Base-by-base conservation (phyloP, 2,329 filamentous ascomycete genomes). In the Fusarium sterilihyphosum region DNA sequence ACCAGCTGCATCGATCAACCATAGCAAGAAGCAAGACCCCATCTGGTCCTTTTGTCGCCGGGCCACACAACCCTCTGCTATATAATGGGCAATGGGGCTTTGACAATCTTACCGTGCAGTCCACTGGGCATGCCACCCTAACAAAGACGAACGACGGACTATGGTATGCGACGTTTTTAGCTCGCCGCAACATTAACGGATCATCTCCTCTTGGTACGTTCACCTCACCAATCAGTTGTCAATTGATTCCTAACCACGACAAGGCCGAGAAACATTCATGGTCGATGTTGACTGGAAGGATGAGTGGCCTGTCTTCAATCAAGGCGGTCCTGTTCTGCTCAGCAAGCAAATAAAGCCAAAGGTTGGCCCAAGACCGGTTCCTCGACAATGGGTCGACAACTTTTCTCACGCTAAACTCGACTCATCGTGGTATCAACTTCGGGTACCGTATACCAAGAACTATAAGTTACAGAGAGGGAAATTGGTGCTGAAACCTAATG, bases 161-260 rank as follows among this genome's bases (percentile, higher is more conserved):
- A 16, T 53, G n/a, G 49, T 53, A 35, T 37, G 49, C 31, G 2
- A 53, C 31, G 8, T 24, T 52, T 18, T 20, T 53, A 37, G 49
- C 31, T 53, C 49, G 31, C n/a, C 49, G 49, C n/a, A 53, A 26
- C 4, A 20, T 53, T 12, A 53, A 53, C 31, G 31, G 31, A 35
- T 53, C 49, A 24, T 53, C 49, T 20, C 31, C 49, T 20, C 49
- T 35, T 4, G 31, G 49, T 37, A 24, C 2, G 16, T 24, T 53
- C 8, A 14, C 12, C 12, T 20, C 9, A 5, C 8, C 8, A 35
- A 11, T 37, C 2, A 14, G 7, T 14, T 11, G 4, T 20, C 8
- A 2, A 26, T 5, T 11, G 4, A 37, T 26, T 6, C 2, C 33
- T 53, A 12, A 53, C 13, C 6, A 10, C 6, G 1, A 8, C 1